phyloP scores from a whole-genome alignment of 116 monocot genomes.

The Trichopus zeylanicus region DNA sequence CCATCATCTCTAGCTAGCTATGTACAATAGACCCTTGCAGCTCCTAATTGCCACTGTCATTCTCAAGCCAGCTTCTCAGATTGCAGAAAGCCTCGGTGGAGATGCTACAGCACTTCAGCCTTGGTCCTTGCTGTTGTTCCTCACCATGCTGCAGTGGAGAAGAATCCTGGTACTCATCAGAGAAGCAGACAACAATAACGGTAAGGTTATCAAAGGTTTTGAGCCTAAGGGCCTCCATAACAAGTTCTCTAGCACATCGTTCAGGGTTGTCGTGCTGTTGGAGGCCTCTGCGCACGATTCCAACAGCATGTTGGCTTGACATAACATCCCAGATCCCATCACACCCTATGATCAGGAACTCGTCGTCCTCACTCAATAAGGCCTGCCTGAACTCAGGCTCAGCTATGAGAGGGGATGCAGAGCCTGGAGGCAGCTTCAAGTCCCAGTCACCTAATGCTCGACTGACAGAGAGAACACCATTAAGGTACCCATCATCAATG shows the following conservation, averaged over 20 bases:
- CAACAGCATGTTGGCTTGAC: slow-evolving; percentile 60
- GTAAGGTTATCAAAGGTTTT: slow-evolving; percentile 59
- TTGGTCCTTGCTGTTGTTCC: slow-evolving; percentile 7
- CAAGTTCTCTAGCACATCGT: slow-evolving; percentile 56
- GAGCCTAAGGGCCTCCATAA: slow-evolving; percentile 49
- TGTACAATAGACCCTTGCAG: neutral
- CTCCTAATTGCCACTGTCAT: neutral
- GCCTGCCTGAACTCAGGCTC: slow-evolving; percentile 54
- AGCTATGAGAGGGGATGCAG: slow-evolving; percentile 51
- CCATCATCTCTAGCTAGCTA: no score
- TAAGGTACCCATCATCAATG: slow-evolving; percentile 71
- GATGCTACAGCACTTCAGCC: slow-evolving; percentile 46
- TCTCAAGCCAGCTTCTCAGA: slow-evolving; percentile 43
- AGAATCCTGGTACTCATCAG: slow-evolving; percentile 13
- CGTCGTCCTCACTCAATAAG: slow-evolving; percentile 48
- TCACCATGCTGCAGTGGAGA: neutral
- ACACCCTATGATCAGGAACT: slow-evolving; percentile 74
- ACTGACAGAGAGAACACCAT: slow-evolving; percentile 60
- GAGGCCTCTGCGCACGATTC: slow-evolving; percentile 46
- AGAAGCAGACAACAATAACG: slow-evolving; percentile 59
- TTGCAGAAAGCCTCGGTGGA: slow-evolving; percentile 59
- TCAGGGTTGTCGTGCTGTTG: slow-evolving; percentile 58
- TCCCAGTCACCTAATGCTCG: slow-evolving; percentile 84
- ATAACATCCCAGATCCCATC: slow-evolving; percentile 86
- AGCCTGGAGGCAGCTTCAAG: slow-evolving; percentile 34